Evolutionary conservation across 2,329 filamentous ascomycete genomes (phyloP), one percentile per base, ranked within the genome.

Genomic region (Chaetomiaceae sp.): DNA sequence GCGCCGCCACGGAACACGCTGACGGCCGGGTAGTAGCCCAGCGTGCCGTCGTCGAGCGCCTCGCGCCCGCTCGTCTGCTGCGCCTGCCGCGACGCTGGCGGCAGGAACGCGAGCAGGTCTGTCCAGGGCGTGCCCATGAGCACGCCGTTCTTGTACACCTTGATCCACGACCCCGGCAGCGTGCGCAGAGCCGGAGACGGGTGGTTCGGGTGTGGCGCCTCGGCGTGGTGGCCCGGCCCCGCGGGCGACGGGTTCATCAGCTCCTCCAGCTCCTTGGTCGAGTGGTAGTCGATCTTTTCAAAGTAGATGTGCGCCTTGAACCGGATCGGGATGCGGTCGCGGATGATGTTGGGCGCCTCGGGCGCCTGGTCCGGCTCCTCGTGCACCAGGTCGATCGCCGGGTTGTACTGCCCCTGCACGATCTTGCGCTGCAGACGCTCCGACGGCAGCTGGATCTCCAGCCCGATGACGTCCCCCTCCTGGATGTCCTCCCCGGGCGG

Each of bases 291-390:
- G 57, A 90, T 87, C 65, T 89, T 86, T 69, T 97, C 92, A 68
- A 96, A 96, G 71, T 95, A 96, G 47, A 91, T 86, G 66, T 95
- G 89, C 37, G 86, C 83, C 68, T 96, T 96, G 74, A 95, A 95
- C 9, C 91, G 84, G 58, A 97, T 95, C 1, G 93, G 91, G 39
- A 96, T 89, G 43, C 93, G 87, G 68, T 99, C 95, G 55, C 95
- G 89, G 53, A 99, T 88, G 55, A 97, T 87, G 66, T 97, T 93
- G 14, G 82, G 72, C 0, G 79, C 79, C 54, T 81, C 77, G n/a
- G 78, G 75, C 0, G 78, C 74, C 3, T 73, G 66, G 16, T 73
- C 68, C 9, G 73, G 69, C 4, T 79, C 74, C 39, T 84, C 81
- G 57, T 84, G 79, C 35, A 76, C 70, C 1, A 81, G 65, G 63